Conservation (phyloP, 2,329 filamentous ascomycete genomes). For the Davidsoniella neocaledoniae region DNA sequence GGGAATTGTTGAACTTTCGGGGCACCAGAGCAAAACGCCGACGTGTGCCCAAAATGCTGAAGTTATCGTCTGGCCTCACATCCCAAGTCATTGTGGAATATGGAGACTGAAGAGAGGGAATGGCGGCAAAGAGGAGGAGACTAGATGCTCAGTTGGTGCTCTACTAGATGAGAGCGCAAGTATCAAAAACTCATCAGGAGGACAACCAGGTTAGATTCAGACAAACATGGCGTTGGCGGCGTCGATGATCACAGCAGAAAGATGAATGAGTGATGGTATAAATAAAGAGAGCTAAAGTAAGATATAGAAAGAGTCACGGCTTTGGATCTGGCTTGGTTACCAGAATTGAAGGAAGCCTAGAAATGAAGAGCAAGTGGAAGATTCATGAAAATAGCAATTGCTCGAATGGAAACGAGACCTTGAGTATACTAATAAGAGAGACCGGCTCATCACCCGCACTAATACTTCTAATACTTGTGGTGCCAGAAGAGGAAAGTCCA, state of each 20-base stretch:
- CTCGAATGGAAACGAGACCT: not conserved
- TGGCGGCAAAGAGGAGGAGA: conserved; percentile 17
- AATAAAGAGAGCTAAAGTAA: not conserved
- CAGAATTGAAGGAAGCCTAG: conserved; percentile 2
- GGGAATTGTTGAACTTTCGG: conserved; percentile 11
- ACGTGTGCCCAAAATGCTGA: conserved; percentile 16
- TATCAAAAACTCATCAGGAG: too few species aligned
- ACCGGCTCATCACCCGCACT: too few species aligned
- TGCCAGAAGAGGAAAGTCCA: not conserved
- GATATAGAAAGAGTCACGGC: too few species aligned
- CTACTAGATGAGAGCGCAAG: too few species aligned
- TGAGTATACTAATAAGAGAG: not conserved
- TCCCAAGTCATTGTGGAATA: conserved; percentile 10
- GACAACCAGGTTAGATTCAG: too few species aligned
- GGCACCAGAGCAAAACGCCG: conserved; percentile 19
- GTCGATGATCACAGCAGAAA: not conserved
- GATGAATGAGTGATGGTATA: not conserved
- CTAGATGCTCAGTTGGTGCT: too few species aligned
- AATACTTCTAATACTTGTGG: not conserved
- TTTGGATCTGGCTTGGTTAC: too few species aligned
- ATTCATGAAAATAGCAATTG: not conserved
- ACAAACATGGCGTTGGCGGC: not conserved
- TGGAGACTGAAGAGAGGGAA: conserved; percentile 16
- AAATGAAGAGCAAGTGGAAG: not conserved
- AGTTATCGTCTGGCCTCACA: conserved; percentile 6